Percentiles rank a stretch among this genome's conserved stretches.
These are phyloP conservation scores for Citrullus mucosospermus DNA, from an alignment of 306 rosid genomes.

Conservation along the genomic window DNA sequence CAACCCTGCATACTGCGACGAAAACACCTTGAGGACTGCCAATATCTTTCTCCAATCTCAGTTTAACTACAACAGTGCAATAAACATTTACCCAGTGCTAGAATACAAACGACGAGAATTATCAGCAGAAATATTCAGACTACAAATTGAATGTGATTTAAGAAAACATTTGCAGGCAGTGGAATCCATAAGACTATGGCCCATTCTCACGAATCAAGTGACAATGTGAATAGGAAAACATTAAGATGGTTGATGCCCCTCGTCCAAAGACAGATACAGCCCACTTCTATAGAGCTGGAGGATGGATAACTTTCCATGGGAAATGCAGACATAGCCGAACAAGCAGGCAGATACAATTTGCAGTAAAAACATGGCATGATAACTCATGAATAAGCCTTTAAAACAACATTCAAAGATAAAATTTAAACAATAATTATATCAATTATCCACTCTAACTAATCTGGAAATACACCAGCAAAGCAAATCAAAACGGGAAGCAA, in stretches of 20 bases:
- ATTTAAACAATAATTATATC: not conserved
- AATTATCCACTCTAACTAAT: not conserved
- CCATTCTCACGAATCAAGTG: not conserved
- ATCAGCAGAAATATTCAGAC: not conserved
- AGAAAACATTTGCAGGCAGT: not conserved
- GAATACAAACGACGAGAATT: not conserved
- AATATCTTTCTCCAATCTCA: not conserved
- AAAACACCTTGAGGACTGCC: not conserved
- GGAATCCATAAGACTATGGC: not conserved
- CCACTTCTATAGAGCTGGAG: not conserved
- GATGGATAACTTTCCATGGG: not conserved
- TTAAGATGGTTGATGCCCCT: not conserved
- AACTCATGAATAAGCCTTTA: not conserved
- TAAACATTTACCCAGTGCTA: not conserved
- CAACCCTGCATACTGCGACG: no score
- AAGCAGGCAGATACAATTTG: not conserved
- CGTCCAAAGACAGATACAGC: not conserved
- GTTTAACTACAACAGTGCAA: not conserved
- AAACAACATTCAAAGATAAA: not conserved
- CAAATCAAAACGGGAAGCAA: not conserved
- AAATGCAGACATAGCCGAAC: not conserved
- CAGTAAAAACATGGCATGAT: not conserved
- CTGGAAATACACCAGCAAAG: not conserved
- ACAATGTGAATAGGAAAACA: not conserved
- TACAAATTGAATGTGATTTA: not conserved